Evolutionary conservation across 2,329 filamentous ascomycete genomes (phyloP).

Genomic region (Verruconis gallopava): DNA sequence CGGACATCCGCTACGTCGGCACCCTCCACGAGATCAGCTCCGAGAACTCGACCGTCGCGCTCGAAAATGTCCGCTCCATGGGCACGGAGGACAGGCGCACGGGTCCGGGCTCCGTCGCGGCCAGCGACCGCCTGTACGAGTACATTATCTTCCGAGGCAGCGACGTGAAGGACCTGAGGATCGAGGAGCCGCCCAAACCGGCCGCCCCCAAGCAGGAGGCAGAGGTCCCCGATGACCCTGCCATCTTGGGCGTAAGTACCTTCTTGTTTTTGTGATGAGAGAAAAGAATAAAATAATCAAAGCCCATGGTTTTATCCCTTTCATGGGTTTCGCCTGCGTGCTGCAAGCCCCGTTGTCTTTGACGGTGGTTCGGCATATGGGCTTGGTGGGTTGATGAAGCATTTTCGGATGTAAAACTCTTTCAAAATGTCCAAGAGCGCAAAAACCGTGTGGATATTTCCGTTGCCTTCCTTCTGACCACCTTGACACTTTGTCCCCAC

Average conservation of each 20-base stretch:
- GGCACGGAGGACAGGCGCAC: slow-evolving; percentile 84
- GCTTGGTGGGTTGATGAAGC: slow-evolving; percentile 73
- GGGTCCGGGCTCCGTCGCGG: slow-evolving; percentile 68
- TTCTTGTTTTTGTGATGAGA: slow-evolving; percentile 9
- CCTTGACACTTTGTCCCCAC: too few relatives aligned
- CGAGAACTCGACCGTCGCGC: slow-evolving; percentile 87
- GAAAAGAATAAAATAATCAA: slow-evolving; percentile 3
- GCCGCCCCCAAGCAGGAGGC: slow-evolving; percentile 57
- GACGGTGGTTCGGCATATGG: too few relatives aligned
- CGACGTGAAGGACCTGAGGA: slow-evolving; percentile 94
- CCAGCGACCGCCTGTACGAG: slow-evolving; percentile 84
- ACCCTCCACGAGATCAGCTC: slow-evolving; percentile 97
- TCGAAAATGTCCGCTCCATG: slow-evolving; percentile 90
- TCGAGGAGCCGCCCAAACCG: slow-evolving; percentile 66
- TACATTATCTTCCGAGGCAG: slow-evolving; percentile 98
- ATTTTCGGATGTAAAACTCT: slow-evolving; percentile 96
- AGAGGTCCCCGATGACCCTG: slow-evolving; percentile 82
- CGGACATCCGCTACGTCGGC: slow-evolving; percentile 95
- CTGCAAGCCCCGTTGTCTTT: too few relatives aligned
- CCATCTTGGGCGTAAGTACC: slow-evolving; percentile 85
- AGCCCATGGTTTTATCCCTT: background rate
- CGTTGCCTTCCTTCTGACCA: slow-evolving; percentile 99
- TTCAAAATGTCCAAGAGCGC: slow-evolving; percentile 78
- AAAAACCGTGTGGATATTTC: slow-evolving; percentile 92
- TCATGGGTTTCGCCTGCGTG: background rate